Evolutionary conservation across 1,139 yeast species (phyloP).

Genomic region (Lizanozyma gosingica): DNA sequence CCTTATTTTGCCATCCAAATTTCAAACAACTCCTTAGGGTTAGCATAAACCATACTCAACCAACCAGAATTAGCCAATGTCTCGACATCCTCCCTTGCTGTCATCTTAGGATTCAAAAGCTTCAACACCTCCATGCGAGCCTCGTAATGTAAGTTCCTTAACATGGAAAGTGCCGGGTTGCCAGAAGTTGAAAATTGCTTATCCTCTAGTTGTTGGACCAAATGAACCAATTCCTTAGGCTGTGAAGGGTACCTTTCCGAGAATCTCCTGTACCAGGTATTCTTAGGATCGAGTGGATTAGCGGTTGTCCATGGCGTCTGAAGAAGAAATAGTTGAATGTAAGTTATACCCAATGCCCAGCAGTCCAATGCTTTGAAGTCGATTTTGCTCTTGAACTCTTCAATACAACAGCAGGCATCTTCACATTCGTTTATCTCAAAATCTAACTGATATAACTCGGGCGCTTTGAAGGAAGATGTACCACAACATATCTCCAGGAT

Average conservation of each 20-base stretch:
- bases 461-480: conserved; percentile 47
- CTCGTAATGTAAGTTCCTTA: conserved; percentile 11
- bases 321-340: background rate
- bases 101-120: conserved; percentile 8
- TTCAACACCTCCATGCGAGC: conserved; percentile 8
- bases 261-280: background rate
- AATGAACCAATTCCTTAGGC: background rate
- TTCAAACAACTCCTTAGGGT: conserved; percentile 26
- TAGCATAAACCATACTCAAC: conserved; percentile 37
- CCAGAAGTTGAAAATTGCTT: background rate
- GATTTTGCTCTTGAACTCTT: conserved; percentile 7
- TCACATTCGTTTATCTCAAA: conserved; percentile 4
- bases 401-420: conserved; percentile 3
- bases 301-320: background rate
- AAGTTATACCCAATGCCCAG: conserved; percentile 42
- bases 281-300: background rate
- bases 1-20: conserved; percentile 5
- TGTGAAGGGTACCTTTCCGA: background rate
- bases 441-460: conserved; percentile 31
- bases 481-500: conserved; percentile 32
- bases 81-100: background rate
- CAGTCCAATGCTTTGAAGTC: conserved; percentile 30
- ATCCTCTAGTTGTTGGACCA: conserved; percentile 2
- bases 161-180: conserved; percentile 11
- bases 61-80: conserved; percentile 18